A percentile compares a stretch with the other conserved stretches of the same genome.
phyloP scores from a whole-genome alignment of 495 filamentous ascomycete species.

The Beverwykella pulmonaria region DNA sequence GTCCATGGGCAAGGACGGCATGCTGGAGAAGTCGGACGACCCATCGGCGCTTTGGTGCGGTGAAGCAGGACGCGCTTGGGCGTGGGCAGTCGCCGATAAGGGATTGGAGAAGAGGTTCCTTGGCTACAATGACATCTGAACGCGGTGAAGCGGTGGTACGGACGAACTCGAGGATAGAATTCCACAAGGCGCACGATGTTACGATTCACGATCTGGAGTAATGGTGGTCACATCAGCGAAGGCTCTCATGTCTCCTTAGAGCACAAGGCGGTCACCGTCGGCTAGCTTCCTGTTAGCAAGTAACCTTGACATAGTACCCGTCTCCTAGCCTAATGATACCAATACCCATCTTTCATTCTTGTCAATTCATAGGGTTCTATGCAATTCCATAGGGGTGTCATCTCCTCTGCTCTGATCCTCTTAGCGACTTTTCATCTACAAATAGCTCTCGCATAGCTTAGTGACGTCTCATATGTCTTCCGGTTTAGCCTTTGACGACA shows the following conservation, averaged over 20 bases:
- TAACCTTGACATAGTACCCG: constrained; percentile 3
- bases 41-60: constrained; percentile 50
- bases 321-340: constrained; percentile 12
- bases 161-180: not conserved
- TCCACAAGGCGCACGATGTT: constrained; percentile 26
- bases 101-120: constrained; percentile 47
- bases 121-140: constrained; percentile 54
- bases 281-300: not conserved
- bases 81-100: constrained; percentile 51
- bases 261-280: constrained; percentile 7
- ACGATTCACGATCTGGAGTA: constrained; percentile 31
- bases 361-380: not conserved
- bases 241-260: not conserved
- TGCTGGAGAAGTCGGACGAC: constrained; percentile 48
- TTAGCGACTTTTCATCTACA: too few relatives aligned
- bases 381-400: not conserved
- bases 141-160: not conserved
- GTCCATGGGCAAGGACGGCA: constrained; percentile 50
- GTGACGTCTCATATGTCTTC: too few relatives aligned
- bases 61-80: constrained; percentile 55
- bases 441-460: too few relatives aligned
- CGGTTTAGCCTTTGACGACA: too few relatives aligned
- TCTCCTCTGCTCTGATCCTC: not conserved
- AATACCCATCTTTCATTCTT: not conserved
- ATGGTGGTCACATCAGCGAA: not conserved